Base-by-base conservation (phyloP, 176 grass and related monocot species). In the Puccinellia tenuiflora region DNA sequence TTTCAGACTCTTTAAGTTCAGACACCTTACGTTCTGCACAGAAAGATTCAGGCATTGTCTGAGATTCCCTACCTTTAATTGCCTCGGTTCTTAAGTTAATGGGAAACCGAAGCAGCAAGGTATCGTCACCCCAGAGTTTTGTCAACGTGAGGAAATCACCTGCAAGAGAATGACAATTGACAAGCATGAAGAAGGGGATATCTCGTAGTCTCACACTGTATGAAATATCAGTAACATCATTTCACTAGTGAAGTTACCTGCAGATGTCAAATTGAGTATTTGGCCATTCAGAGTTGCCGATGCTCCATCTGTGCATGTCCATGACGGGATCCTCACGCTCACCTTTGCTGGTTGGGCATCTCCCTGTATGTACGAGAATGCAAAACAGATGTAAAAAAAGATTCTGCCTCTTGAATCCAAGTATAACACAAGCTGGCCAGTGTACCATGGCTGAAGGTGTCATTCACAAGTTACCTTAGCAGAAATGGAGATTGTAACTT, bases 281-380 rank as follows among this genome's bases (percentile, higher is more conserved):
- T 91, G 76, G 57, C 79, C 87, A 70, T 95, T 95, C 25, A 93
- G 78, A 88, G 67, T 73, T 12, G 86, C 96, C 40, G 34, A 78
- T 26, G 81, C 80, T 9, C 51, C 84, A 61, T 72, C 52, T 29
- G 57, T 63, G 14, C 86, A 95, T 39, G 92, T 88, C 96, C 96
- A 98, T 10, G 96, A 98, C 5, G 96, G 96, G 22, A 98, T 80
- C 34, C 96, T 78, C 83, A 98, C 73, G 66, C 79, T 88, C 57
- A 95, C 24, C 52, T 85, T 95, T 46, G 92, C 92, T 54, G 60
- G 63, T 40, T 68, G 51, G 61, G 76, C 69, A 61, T 63, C 87
- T 65, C 43, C 79, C 92, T 93, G 84, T 57, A 85, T 11, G 37
- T 45, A 71, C 30, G 21, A 39, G 11, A 37, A 30, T 20, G 7